These are phyloP conservation scores for Juncus inflexus DNA, from an alignment of 176 grass and related monocot genomes.

Conservation along the genomic window DNA sequence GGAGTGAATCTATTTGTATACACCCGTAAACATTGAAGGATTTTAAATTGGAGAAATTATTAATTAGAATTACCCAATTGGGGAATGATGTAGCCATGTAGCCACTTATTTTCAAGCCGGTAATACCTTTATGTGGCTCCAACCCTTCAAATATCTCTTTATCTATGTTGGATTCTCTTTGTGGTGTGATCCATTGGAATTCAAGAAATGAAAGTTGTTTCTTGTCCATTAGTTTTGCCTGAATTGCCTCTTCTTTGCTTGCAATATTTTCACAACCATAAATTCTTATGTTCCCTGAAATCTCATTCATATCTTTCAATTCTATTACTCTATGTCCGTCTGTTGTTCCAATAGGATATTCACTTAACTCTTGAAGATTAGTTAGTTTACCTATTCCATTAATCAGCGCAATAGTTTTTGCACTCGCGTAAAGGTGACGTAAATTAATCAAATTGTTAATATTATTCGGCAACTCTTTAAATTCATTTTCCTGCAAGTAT, in stretches of 20 bases:
- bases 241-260: too few relatives aligned
- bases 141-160: constrained; percentile 28
- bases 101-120: constrained; percentile 36
- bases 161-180: constrained; percentile 5
- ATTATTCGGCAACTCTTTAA: too few relatives aligned
- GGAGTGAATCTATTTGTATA: constrained; percentile 32
- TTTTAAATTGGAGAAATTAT: constrained; percentile 12
- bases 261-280: too few relatives aligned
- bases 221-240: constrained; percentile 11
- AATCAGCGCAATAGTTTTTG: constrained; percentile 35
- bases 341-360: constrained; percentile 35
- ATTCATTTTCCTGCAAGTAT: constrained; percentile 19
- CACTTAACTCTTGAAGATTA: constrained; percentile 13
- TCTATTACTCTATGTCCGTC: constrained; percentile 22
- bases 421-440: constrained; percentile 28
- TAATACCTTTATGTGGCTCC: constrained; percentile 30
- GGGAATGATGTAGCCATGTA: constrained; percentile 39
- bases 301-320: too few relatives aligned
- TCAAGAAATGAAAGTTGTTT: constrained; percentile 26
- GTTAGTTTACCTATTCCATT: constrained; percentile 26
- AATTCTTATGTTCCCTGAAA: too few relatives aligned
- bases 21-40: constrained; percentile 25
- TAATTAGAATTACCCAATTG: constrained; percentile 23
- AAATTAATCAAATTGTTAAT: too few relatives aligned
- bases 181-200: not conserved